phyloP scores from a whole-genome alignment of 768 basidiomycete species.

The Lactarius quietus region DNA sequence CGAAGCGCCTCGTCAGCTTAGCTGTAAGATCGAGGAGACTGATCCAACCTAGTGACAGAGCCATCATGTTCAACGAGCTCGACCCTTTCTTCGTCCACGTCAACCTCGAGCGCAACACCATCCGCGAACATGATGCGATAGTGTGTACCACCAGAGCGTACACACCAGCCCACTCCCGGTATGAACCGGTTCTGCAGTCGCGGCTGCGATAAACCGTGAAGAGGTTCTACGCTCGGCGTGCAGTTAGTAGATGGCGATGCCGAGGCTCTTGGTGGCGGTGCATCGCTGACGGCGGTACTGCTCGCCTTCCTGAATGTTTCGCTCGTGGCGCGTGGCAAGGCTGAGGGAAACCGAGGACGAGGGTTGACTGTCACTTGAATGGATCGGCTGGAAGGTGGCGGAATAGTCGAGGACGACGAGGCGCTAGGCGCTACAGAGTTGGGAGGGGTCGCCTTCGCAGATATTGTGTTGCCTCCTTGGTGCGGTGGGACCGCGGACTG shows the following conservation, averaged over 20 bases:
- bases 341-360: conserved; percentile 21
- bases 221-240: conserved; percentile 14
- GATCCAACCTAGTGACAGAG: conserved; percentile 28
- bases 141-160: conserved; percentile 38
- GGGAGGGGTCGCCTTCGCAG: neutral
- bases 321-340: conserved; percentile 6
- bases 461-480: neutral
- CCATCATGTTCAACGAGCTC: conserved; percentile 35
- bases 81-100: conserved; percentile 43
- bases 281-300: conserved; percentile 25
- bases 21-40: neutral
- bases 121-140: conserved; percentile 46
- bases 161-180: conserved; percentile 42
- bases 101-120: conserved; percentile 39
- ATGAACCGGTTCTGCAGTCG: conserved; percentile 39
- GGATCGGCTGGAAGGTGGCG: conserved; percentile 7
- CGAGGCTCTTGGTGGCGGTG: neutral
- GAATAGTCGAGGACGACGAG: neutral
- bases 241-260: conserved; percentile 26
- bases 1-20: neutral
- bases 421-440: neutral
- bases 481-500: neutral
- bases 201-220: neutral
- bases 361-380: conserved; percentile 21
- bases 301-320: conserved; percentile 23